These are phyloP conservation scores for Aeschynomene evenia DNA, from an alignment of 306 rosid genomes.

Conservation along the genomic window DNA sequence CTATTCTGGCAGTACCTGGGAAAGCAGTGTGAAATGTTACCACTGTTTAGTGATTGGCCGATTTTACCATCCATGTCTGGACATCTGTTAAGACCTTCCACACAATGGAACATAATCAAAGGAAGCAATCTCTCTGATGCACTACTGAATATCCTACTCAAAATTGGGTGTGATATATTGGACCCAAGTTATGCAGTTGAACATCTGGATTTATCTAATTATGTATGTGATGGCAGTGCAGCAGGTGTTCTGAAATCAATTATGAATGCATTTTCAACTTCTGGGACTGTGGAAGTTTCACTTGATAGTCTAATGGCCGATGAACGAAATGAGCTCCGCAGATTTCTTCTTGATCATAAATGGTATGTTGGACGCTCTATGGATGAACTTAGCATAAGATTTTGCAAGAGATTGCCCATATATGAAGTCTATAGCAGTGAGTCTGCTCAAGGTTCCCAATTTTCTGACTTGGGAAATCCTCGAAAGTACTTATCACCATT, in stretches of 20 bases:
- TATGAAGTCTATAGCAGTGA: constrained; percentile 64
- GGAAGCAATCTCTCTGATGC: constrained; percentile 60
- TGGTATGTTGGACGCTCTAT: constrained; percentile 78
- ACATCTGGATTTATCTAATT: constrained; percentile 67
- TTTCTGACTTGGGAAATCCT: constrained; percentile 77
- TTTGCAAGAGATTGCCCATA: constrained; percentile 77
- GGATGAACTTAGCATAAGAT: constrained; percentile 53
- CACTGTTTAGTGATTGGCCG: constrained; percentile 86
- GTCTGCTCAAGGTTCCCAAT: constrained; percentile 50
- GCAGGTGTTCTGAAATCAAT: constrained; percentile 71
- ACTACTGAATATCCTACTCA: constrained; percentile 57
- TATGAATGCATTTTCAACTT: constrained; percentile 50
- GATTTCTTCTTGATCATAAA: constrained; percentile 82
- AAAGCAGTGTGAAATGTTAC: constrained; percentile 53
- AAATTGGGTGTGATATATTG: constrained; percentile 80
- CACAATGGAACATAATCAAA: constrained; percentile 64
- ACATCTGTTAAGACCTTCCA: constrained; percentile 67
- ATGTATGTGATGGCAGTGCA: constrained; percentile 67
- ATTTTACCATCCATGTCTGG: constrained; percentile 84
- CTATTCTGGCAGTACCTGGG: constrained; percentile 80
- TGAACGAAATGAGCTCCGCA: constrained; percentile 73
- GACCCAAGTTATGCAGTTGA: constrained; percentile 60
- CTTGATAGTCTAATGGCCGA: constrained; percentile 58
- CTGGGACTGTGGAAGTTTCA: constrained; percentile 47
- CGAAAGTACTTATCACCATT: constrained; percentile 76